Evolutionary conservation across 148 eudicot species (phyloP).

Genomic region (Chenopodium album): DNA sequence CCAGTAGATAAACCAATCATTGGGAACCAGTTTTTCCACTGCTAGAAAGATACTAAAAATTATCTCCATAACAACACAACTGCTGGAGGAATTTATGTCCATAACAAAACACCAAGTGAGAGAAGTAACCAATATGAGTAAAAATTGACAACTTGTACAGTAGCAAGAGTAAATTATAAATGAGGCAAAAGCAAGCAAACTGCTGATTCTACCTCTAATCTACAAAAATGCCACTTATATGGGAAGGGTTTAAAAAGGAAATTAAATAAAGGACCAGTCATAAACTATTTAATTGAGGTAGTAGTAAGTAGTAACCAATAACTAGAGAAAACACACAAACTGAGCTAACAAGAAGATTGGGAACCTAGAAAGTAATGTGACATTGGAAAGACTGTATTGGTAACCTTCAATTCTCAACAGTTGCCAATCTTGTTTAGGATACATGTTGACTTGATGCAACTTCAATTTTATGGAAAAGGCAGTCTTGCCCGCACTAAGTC

Average conservation of each 20-base stretch:
- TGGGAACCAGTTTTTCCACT: no score
- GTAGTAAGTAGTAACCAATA: no score
- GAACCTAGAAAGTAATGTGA: neutral
- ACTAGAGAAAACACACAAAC: neutral
- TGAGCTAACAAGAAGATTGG: neutral
- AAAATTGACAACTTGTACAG: neutral
- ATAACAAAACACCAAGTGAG: no score
- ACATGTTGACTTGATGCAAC: neutral
- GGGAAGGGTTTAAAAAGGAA: neutral
- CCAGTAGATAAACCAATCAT: no score
- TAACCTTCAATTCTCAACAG: neutral
- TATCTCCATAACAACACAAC: no score
- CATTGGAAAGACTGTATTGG: neutral
- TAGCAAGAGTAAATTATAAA: neutral
- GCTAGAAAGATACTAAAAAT: no score
- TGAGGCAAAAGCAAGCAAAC: neutral
- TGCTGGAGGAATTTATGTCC: no score
- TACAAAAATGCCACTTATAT: neutral
- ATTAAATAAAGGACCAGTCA: no score
- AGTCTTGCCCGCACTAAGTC: neutral
- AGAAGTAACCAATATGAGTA: neutral
- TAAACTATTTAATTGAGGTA: no score
- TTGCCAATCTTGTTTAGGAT: neutral
- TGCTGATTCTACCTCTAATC: neutral
- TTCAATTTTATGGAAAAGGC: neutral